Conservation (phyloP, 73 alveolate species). For the Paramecium biaurelia region DNA sequence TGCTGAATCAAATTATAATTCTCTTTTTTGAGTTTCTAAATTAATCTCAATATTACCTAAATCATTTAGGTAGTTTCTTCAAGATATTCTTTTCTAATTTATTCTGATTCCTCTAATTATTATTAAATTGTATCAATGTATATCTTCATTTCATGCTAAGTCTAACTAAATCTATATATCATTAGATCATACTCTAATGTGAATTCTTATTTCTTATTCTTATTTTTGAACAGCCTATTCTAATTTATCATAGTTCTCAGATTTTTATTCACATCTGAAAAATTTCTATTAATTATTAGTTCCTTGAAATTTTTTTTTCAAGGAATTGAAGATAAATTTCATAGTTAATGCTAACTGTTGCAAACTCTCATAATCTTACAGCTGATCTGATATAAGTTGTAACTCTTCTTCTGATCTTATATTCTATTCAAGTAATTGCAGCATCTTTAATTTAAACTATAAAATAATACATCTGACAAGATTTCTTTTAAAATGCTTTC, state of each 20-base stretch:
- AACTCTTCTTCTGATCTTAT: neutral
- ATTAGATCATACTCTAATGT: neutral
- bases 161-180: constrained; percentile 1
- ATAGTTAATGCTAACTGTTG: neutral
- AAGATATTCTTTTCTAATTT: constrained; percentile 4
- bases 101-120: constrained; percentile 41
- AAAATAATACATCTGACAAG: neutral
- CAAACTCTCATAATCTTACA: neutral
- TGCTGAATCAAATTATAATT: neutral
- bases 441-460: neutral
- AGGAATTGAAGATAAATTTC: neutral
- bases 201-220: constrained; percentile 23
- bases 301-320: neutral
- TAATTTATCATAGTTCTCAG: neutral
- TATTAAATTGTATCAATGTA: neutral
- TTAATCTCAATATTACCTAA: neutral
- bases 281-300: neutral
- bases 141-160: neutral
- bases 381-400: neutral
- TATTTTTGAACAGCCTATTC: neutral
- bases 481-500: neutral
- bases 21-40: constrained; percentile 8
- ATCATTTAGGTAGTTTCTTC: neutral
- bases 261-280: constrained; percentile 4
- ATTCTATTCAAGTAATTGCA: neutral